Evolutionary conservation across 495 filamentous ascomycete genomes (phyloP).

Genomic region (Tuber brumale): DNA sequence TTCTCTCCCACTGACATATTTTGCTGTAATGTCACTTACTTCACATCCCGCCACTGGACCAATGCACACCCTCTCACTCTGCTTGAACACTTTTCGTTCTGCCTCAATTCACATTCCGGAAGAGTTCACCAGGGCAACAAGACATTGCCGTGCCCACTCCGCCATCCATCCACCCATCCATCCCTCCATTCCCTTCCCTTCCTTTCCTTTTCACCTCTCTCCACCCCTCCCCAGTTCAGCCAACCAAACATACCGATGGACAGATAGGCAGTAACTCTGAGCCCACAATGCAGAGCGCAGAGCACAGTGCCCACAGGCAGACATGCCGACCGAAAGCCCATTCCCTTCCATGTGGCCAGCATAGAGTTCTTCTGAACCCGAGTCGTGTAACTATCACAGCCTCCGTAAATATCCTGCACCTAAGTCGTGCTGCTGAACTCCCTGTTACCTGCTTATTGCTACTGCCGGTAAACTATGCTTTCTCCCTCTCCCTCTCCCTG

Average conservation of each 20-base stretch:
- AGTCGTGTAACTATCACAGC: not conserved
- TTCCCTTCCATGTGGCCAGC: not conserved
- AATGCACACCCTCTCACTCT: slow-evolving; percentile 6
- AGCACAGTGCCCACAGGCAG: not conserved
- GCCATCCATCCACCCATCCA: not conserved
- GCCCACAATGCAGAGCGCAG: not conserved
- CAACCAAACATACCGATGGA: slow-evolving; percentile 1
- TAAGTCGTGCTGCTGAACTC: not conserved
- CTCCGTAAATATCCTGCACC: not conserved
- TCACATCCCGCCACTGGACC: not conserved
- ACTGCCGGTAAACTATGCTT: not conserved
- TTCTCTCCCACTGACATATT: not conserved
- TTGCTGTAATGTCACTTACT: not conserved
- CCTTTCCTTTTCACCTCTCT: not conserved
- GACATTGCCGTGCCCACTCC: not conserved
- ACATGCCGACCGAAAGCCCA: not conserved
- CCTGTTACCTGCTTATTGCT: not conserved
- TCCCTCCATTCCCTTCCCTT: not conserved
- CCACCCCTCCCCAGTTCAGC: not conserved
- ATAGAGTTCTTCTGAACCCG: not conserved
- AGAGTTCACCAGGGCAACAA: not conserved
- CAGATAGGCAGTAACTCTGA: not conserved
- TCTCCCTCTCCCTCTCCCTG: not conserved
- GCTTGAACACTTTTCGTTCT: not conserved
- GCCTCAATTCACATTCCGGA: slow-evolving; percentile 2